A percentile compares a stretch with the other conserved stretches of the same genome.
Evolutionary conservation across 768 basidiomycete genomes (phyloP).

Genomic region (Lactifluus rugatus): DNA sequence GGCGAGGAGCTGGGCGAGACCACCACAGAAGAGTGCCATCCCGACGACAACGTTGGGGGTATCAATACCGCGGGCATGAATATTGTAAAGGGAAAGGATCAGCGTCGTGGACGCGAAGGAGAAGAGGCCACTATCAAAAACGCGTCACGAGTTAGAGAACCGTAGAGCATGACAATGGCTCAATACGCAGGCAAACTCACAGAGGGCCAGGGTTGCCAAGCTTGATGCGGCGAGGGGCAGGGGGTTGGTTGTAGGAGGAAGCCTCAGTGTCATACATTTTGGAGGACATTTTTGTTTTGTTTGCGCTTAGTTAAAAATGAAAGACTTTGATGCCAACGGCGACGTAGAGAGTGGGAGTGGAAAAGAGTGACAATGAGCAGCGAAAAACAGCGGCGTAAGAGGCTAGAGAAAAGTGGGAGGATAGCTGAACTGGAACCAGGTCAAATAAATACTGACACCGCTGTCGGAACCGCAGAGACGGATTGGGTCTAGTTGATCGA

Average conservation of each 20-base stretch:
- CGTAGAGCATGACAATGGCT: background rate
- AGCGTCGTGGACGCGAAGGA: slow-evolving; percentile 80
- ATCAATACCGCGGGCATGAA: slow-evolving; percentile 41
- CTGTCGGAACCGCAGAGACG: background rate
- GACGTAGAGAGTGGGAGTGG: background rate
- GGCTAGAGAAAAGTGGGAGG: background rate
- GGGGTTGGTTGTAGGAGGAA: background rate
- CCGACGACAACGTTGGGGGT: slow-evolving; percentile 68
- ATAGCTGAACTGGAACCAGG: background rate
- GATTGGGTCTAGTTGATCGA: background rate
- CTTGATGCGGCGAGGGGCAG: background rate
- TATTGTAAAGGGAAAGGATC: slow-evolving; percentile 68
- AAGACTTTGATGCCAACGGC: background rate
- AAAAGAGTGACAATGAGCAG: background rate
- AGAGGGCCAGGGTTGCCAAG: slow-evolving; percentile 31
- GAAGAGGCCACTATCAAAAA: slow-evolving; percentile 64
- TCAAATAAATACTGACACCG: background rate
- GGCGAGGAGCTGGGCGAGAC: slow-evolving; percentile 75
- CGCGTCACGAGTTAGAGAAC: slow-evolving; percentile 31
- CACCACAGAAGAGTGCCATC: slow-evolving; percentile 80
- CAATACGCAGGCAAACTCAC: slow-evolving; percentile 26
- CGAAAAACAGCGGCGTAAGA: background rate
- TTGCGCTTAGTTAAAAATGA: too few relatives aligned
- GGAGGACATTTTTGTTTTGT: slow-evolving; percentile 4
- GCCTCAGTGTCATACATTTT: slow-evolving; percentile 4